phyloP scores from a whole-genome alignment of 2,329 filamentous ascomycete genomes.

The Tolypocladium nubicola region DNA sequence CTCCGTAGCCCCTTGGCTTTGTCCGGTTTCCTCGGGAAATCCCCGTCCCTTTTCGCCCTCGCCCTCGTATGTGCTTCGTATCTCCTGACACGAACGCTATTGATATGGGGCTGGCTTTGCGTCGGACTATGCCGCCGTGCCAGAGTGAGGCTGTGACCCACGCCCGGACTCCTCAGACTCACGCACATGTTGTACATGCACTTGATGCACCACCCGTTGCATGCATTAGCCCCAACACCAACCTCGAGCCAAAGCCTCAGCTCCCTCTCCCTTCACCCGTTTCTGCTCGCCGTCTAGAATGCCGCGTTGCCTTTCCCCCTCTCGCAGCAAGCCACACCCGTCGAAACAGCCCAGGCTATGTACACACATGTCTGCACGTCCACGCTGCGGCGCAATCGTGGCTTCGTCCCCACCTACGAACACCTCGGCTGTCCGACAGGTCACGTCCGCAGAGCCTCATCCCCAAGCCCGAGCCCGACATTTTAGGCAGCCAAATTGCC shows the following conservation, averaged over 20 bases:
- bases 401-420: background rate
- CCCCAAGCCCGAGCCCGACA: background rate
- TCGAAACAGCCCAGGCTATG: background rate
- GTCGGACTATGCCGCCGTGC: background rate
- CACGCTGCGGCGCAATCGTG: background rate
- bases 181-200: background rate
- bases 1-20: background rate
- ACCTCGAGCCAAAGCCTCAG: background rate
- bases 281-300: background rate
- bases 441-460: slow-evolving; percentile 1
- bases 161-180: background rate
- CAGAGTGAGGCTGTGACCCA: background rate
- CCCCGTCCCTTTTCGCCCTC: background rate
- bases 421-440: background rate
- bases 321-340: background rate
- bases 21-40: background rate
- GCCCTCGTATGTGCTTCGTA: background rate
- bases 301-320: background rate
- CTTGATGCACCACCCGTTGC: background rate
- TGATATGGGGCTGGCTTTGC: background rate
- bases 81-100: background rate
- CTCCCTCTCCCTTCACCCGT: background rate
- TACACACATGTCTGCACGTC: background rate
- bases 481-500: background rate
- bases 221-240: background rate